Evolutionary conservation across 768 basidiomycete species (phyloP).

Genomic region (Cystobasidium tubakii): DNA sequence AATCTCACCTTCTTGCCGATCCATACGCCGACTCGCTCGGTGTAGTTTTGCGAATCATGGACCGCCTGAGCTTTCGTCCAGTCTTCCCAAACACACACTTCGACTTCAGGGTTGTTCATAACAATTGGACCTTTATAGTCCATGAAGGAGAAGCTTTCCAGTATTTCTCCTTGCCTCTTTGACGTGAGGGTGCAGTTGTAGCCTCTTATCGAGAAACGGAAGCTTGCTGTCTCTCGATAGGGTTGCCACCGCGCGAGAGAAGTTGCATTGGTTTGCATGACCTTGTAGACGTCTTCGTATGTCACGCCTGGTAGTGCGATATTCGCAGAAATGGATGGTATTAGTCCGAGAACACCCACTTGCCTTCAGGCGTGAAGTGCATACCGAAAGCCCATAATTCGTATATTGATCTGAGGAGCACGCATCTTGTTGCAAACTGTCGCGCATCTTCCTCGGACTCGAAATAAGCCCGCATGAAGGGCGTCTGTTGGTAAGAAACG

Average conservation of each 20-base stretch:
- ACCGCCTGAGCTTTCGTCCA: conserved; percentile 35
- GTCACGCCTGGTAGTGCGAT: conserved; percentile 29
- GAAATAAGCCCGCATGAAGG: conserved; percentile 69
- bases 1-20: conserved; percentile 77
- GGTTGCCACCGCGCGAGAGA: not conserved
- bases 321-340: too few relatives aligned
- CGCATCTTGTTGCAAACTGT: conserved; percentile 67
- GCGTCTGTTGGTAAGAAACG: conserved; percentile 52
- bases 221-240: conserved; percentile 2
- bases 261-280: not conserved
- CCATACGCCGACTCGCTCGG: conserved; percentile 55
- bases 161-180: conserved; percentile 36
- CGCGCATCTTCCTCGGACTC: conserved; percentile 67
- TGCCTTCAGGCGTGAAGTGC: conserved; percentile 15
- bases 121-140: conserved; percentile 71
- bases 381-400: conserved; percentile 36
- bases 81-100: conserved; percentile 43
- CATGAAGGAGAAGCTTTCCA: conserved; percentile 70
- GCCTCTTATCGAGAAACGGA: conserved; percentile 17
- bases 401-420: conserved; percentile 69
- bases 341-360: too few relatives aligned
- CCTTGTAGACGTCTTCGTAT: conserved; percentile 27
- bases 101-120: conserved; percentile 56
- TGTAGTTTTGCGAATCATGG: not conserved
- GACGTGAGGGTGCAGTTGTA: conserved; percentile 14